Evolutionary conservation across 2,329 filamentous ascomycete species (phyloP), one percentile per base, ranked within the genome.

Genomic region (Exophiala oligosperma): DNA sequence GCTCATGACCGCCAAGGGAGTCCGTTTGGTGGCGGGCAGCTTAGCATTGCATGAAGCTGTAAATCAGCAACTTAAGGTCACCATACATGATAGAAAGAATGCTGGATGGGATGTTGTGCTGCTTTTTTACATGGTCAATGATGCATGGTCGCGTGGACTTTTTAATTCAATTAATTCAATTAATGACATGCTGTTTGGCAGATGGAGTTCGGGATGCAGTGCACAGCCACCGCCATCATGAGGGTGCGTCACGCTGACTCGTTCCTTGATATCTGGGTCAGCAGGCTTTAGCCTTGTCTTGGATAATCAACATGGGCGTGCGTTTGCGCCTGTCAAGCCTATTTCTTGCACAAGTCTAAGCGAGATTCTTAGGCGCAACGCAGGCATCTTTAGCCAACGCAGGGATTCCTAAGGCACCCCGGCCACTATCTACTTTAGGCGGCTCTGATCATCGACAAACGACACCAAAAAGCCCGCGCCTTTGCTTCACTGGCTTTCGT

Each of bases 1-100:
- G 32, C 56, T 49, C 60, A 59, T 62, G 12, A 32, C 52, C 51
- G 43, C n/a, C 21, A 14, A 46, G 21, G 32, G 32, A 2, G 32
- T 9, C 11, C 4, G 8, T 35, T 9, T 35, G 32, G 32, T 35
- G 32, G 32, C 32, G 32, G 4, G 32, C 32, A 35, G 32, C 32
- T 35, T 35, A 35, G 32, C 32, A 35, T 9, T 35, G 32, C 32
- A 35, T 35, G 32, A 35, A 35, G 32, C 32, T 35, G 32, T 35
- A 35, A 8, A 35, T 6, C 8, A 35, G 49, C 26, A 38, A 51
- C n/a, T 3, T 5, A n/a, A 51, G 28, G 11, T 4, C n/a, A 40
- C 23, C 21, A 9, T 37, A 28, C 26, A 29, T 8, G 46, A n/a
- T 49, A n/a, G 5, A 29, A 49, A 29, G 14, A n/a, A 24, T 49